Evolutionary conservation across 768 basidiomycete species (phyloP).

Genomic region (Amanita brunnescens): DNA sequence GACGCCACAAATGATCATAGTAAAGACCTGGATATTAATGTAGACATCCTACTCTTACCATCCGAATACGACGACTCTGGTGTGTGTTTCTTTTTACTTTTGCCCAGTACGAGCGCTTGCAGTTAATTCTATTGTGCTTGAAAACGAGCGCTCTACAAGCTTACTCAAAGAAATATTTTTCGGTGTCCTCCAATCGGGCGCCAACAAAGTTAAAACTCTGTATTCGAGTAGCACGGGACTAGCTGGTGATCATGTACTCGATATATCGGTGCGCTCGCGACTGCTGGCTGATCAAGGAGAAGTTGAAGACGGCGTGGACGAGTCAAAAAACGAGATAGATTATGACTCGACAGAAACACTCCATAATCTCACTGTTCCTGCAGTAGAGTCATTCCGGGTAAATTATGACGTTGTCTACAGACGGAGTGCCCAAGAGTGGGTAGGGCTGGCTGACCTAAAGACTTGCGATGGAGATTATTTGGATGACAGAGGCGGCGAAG

Average conservation of each 20-base stretch:
- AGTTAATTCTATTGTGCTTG: conserved; percentile 58
- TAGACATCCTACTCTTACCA: conserved; percentile 78
- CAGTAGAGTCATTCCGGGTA: conserved; percentile 51
- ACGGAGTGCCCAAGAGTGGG: conserved; percentile 29
- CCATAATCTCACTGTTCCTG: conserved; percentile 58
- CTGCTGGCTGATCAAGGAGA: conserved; percentile 16
- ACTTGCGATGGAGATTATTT: conserved; percentile 46
- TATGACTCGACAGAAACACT: conserved; percentile 44
- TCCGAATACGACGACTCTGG: conserved; percentile 63
- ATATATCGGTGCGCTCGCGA: conserved; percentile 70
- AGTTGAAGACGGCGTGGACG: conserved; percentile 12
- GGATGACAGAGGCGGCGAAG: conserved; percentile 49
- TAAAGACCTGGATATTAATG: conserved; percentile 52
- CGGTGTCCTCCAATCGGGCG: conserved; percentile 54
- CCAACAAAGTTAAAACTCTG: conserved; percentile 51
- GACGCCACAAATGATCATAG: conserved; percentile 66
- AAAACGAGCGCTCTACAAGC: conserved; percentile 55
- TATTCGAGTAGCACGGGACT: conserved; percentile 53
- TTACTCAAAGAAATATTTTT: conserved; percentile 68
- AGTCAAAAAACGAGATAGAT: conserved; percentile 16
- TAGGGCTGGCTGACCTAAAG: conserved; percentile 42
- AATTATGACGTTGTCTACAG: conserved; percentile 48
- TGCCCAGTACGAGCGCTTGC: not conserved
- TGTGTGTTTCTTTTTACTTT: conserved; percentile 30
- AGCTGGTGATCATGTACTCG: conserved; percentile 64